phyloP scores from a whole-genome alignment of 2,329 filamentous ascomycete genomes.

The Pyricularia pennisetigena region DNA sequence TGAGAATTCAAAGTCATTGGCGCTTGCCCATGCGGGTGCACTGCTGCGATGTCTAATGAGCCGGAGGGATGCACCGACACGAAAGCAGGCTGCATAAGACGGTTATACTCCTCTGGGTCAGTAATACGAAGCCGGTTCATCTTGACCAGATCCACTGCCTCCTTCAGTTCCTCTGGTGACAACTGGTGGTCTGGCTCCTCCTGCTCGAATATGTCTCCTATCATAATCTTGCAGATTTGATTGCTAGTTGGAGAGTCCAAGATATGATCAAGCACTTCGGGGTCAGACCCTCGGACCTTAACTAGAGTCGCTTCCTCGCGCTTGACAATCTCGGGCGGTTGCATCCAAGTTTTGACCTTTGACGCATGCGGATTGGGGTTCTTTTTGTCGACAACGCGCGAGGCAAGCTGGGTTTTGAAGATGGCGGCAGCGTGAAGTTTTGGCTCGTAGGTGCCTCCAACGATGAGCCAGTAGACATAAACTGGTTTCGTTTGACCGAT shows the following conservation, averaged over 20 bases:
- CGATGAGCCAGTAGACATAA: constrained; percentile 73
- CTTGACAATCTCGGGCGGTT: constrained; percentile 39
- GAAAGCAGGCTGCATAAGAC: neutral
- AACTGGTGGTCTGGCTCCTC: constrained; percentile 53
- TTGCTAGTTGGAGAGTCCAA: constrained; percentile 24
- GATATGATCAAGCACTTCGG: constrained; percentile 46
- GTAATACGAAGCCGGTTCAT: constrained; percentile 12
- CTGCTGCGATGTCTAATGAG: neutral
- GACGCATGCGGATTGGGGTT: constrained; percentile 60
- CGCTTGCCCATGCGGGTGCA: neutral
- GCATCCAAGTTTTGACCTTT: constrained; percentile 48
- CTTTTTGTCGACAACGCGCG: constrained; percentile 74
- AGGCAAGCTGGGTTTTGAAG: constrained; percentile 75
- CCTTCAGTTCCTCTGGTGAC: constrained; percentile 48
- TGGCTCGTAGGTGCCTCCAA: constrained; percentile 72
- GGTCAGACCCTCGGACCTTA: constrained; percentile 46
- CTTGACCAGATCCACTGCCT: constrained; percentile 34
- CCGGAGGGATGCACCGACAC: neutral
- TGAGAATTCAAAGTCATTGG: neutral
- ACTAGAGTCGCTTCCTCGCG: constrained; percentile 36
- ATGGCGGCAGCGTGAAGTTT: constrained; percentile 62
- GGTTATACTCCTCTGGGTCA: constrained; percentile 2
- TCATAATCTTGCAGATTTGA: constrained; percentile 45
- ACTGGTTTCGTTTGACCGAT: constrained; percentile 74
- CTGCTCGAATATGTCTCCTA: constrained; percentile 64